Conservation (phyloP, 2,329 filamentous ascomycete species). For the Ceratocystis albifundus region DNA sequence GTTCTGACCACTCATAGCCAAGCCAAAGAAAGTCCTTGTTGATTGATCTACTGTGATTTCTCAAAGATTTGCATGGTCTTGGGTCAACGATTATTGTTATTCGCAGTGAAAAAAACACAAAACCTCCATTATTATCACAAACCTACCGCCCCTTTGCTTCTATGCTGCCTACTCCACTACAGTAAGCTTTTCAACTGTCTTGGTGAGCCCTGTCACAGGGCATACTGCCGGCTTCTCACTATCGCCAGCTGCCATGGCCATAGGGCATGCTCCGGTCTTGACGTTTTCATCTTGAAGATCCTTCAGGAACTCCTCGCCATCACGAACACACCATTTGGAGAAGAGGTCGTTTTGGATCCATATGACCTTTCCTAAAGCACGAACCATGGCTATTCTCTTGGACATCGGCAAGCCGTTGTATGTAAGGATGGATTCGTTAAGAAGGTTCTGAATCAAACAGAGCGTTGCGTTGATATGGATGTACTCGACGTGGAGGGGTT, state of each 20-base stretch:
- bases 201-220: conserved; percentile 8
- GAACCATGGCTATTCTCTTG: conserved; percentile 61
- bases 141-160: neutral
- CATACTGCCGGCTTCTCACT: conserved; percentile 7
- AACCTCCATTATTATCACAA: neutral
- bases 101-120: neutral
- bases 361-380: conserved; percentile 67
- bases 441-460: conserved; percentile 64
- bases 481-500: conserved; percentile 69
- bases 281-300: neutral
- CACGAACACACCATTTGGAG: conserved; percentile 66
- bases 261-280: neutral
- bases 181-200: conserved; percentile 10
- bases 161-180: neutral
- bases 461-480: conserved; percentile 63
- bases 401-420: conserved; percentile 55
- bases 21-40: no score
- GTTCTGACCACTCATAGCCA: neutral
- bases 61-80: neutral
- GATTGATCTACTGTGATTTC: no score
- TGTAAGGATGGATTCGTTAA: conserved; percentile 63
- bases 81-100: neutral
- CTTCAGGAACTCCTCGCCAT: conserved; percentile 48
- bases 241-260: conserved; percentile 5
- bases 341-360: conserved; percentile 85